Evolutionary conservation across 2,329 filamentous ascomycete genomes (phyloP).

Genomic region (Talaromyces albobiverticillius): DNA sequence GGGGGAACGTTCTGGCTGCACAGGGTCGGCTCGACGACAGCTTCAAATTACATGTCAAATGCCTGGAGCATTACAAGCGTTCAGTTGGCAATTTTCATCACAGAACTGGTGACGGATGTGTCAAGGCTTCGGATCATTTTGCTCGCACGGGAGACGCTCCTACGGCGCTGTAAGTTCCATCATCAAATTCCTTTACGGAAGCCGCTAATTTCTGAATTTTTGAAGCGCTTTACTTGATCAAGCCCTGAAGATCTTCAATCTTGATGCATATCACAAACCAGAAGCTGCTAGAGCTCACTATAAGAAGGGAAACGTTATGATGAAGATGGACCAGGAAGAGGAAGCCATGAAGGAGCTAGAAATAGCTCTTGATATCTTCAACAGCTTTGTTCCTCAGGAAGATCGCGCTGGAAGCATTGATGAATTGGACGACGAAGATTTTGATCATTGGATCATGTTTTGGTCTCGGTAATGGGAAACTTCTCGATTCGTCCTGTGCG

Average conservation of each 20-base stretch:
- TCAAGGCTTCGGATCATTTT: not conserved
- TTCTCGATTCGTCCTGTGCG: too few relatives aligned
- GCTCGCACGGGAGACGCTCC: not conserved
- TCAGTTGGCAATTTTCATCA: not conserved
- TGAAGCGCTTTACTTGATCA: not conserved
- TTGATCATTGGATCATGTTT: constrained; percentile 7
- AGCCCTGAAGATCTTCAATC: not conserved
- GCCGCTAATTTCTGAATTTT: not conserved
- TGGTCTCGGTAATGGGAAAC: not conserved
- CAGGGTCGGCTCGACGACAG: not conserved
- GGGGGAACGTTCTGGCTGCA: not conserved
- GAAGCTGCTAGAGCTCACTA: not conserved
- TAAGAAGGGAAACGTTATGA: not conserved
- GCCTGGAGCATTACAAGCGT: not conserved
- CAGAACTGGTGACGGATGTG: not conserved
- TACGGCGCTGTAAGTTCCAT: not conserved
- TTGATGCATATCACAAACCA: not conserved
- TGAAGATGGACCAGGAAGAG: not conserved
- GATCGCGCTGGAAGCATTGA: not conserved
- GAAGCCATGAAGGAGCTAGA: not conserved
- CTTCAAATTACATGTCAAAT: not conserved
- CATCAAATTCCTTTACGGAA: not conserved
- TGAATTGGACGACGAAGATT: not conserved
- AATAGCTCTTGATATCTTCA: not conserved
- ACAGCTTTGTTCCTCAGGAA: not conserved